A percentile compares a stretch with the other conserved stretches of the same genome.
These are phyloP conservation scores for Beauveria medogensis DNA, from an alignment of 2,329 filamentous ascomycete genomes.

Conservation along the genomic window DNA sequence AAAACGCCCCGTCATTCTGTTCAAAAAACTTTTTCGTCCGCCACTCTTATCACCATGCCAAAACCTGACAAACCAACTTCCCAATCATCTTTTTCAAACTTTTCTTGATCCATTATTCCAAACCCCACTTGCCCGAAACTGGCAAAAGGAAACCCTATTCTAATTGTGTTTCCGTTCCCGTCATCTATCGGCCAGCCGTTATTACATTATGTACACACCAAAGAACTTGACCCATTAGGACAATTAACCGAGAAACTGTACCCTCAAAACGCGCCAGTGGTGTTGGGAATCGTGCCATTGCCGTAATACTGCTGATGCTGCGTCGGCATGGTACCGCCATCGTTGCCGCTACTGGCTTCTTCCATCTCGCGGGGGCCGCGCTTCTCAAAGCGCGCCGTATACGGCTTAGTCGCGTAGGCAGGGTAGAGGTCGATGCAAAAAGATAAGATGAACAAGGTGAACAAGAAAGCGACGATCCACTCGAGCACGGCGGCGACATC, in stretches of 20 bases:
- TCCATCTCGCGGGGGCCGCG: constrained; percentile 17
- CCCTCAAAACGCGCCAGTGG: background rate
- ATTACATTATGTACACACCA: background rate
- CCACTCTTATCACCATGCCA: too few species aligned
- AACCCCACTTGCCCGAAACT: background rate
- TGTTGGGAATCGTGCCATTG: background rate
- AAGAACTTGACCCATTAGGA: too few species aligned
- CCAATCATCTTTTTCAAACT: too few species aligned
- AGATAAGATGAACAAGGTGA: constrained; percentile 78
- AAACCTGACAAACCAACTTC: too few species aligned
- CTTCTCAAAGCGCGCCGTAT: constrained; percentile 23
- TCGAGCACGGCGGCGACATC: constrained; percentile 74
- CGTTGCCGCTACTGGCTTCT: constrained; percentile 9
- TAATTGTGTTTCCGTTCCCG: background rate
- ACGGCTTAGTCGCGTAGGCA: constrained; percentile 52
- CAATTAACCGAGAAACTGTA: too few species aligned
- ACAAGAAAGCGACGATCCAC: constrained; percentile 71
- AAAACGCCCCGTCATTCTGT: too few species aligned
- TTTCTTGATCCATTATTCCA: background rate
- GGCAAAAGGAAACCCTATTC: background rate
- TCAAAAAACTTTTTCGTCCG: too few species aligned
- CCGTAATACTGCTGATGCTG: background rate
- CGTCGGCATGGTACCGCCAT: background rate
- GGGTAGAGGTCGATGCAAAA: constrained; percentile 85
- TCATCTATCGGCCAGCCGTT: background rate